A percentile compares a stretch with the other conserved stretches of the same genome.
phyloP scores from a whole-genome alignment of 2,329 filamentous ascomycete genomes.

The Calonectria pauciramosa region DNA sequence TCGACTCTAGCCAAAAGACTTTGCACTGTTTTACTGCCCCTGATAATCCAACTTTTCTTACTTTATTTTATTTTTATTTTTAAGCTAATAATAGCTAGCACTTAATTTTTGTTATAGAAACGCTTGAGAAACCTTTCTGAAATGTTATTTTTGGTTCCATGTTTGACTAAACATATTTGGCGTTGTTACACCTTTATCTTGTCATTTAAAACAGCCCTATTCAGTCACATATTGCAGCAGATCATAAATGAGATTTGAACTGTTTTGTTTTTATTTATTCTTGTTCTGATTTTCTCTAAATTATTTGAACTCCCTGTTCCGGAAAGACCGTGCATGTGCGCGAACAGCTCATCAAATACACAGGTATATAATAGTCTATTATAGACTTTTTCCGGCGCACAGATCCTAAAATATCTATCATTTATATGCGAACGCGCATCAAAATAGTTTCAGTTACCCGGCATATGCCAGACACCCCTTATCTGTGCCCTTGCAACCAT shows the following conservation, averaged over 20 bases:
- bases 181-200: neutral
- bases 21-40: neutral
- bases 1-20: neutral
- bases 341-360: slow-evolving; percentile 6
- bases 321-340: neutral
- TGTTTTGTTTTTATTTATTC: neutral
- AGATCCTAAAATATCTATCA: neutral
- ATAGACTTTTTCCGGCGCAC: neutral
- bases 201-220: neutral
- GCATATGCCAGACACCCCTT: neutral
- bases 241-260: neutral
- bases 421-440: neutral
- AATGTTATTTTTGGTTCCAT: neutral
- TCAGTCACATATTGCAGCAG: neutral
- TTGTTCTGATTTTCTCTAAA: neutral
- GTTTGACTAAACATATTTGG: neutral
- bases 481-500: neutral
- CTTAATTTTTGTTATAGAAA: neutral
- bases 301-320: neutral
- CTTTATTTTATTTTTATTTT: neutral
- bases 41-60: neutral
- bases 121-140: neutral
- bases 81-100: neutral
- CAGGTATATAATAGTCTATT: neutral
- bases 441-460: neutral